Evolutionary conservation across 148 eudicot species (phyloP).

Genomic region (Vaccinium vitisidaea): DNA sequence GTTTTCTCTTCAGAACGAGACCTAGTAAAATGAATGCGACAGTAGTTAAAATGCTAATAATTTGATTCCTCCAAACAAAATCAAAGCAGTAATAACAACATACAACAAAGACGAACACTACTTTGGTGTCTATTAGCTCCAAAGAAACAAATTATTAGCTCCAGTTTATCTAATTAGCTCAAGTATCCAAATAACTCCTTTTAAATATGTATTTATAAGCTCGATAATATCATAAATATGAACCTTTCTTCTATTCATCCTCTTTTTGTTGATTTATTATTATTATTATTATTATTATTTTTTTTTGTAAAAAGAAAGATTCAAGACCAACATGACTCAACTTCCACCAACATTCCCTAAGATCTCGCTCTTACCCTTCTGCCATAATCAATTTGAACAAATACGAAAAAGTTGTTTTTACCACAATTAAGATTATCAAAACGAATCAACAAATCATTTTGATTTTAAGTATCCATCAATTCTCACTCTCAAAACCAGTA

Average conservation of each 20-base stretch:
- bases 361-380: not conserved
- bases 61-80: not conserved
- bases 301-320: too few relatives aligned
- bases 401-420: not conserved
- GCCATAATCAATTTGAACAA: not conserved
- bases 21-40: not conserved
- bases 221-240: not conserved
- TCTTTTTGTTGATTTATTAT: not conserved
- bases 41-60: not conserved
- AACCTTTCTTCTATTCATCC: not conserved
- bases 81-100: not conserved
- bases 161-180: not conserved
- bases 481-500: not conserved
- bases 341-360: not conserved
- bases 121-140: not conserved
- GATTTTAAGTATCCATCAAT: not conserved
- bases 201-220: not conserved
- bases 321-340: not conserved
- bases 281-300: too few relatives aligned
- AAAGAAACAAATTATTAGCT: not conserved
- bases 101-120: not conserved
- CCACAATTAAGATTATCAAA: not conserved
- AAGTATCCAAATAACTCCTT: not conserved
- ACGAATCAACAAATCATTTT: not conserved
- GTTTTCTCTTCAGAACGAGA: not conserved